Evolutionary conservation across 1,139 yeast species (phyloP).

Genomic region (Diutina pseudorugosa): DNA sequence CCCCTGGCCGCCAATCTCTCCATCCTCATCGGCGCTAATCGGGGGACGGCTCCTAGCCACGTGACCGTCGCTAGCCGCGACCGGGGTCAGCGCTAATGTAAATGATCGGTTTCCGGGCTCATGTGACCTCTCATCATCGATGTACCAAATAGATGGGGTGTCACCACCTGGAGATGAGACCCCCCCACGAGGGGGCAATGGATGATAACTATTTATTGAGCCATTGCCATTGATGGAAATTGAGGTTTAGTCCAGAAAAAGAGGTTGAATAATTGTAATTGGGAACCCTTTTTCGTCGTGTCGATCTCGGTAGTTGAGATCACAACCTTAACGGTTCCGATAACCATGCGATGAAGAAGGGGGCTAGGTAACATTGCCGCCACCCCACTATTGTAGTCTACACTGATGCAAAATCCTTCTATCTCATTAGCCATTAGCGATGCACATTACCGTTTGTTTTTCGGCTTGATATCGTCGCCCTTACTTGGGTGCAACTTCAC

Average conservation of each 20-base stretch:
- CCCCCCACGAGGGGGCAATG: too few species aligned
- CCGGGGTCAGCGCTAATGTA: neutral
- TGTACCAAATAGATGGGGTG: neutral
- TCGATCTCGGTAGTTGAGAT: too few species aligned
- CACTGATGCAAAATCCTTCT: neutral
- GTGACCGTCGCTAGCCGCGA: neutral
- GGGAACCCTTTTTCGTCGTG: too few species aligned
- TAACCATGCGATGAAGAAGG: neutral
- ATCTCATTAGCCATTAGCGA: neutral
- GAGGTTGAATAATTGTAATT: too few species aligned
- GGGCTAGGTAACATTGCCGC: too few species aligned
- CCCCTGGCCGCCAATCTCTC: neutral
- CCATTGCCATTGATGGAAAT: too few species aligned
- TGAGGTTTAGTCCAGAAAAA: too few species aligned
- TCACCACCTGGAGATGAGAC: neutral
- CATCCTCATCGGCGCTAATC: neutral
- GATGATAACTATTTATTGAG: too few species aligned
- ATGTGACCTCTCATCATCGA: neutral
- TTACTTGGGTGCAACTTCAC: constrained; percentile 76
- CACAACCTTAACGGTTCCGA: neutral
- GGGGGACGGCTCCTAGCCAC: neutral
- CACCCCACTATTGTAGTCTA: neutral
- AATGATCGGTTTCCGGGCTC: neutral
- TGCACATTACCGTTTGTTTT: constrained; percentile 19
- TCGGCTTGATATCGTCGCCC: constrained; percentile 80